Evolutionary conservation across 257 asterid species (phyloP), one percentile per base, ranked within the genome.

Genomic region (Solanum peruvianum): DNA sequence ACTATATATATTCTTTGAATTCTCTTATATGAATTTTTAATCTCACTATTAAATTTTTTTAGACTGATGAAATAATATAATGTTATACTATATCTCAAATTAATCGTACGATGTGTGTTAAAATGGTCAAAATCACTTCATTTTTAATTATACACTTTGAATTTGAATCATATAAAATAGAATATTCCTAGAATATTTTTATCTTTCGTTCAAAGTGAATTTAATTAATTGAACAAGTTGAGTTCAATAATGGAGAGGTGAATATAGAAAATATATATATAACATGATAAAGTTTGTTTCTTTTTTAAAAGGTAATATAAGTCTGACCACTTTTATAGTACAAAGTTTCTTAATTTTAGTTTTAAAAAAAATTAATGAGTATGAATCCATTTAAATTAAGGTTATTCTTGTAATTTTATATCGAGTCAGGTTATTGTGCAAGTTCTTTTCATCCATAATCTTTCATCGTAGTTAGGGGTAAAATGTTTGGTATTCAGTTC

Each of bases 21-120:
- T 37, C 7, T 37, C 39, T 37, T 37, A 37, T 37, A 5, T 37
- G 7, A 6, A 37, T 37, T 37, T 37, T 37, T 37, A 37, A 37
- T 37, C 7, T 37, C 39, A 37, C 39, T 5, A 37, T 37, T 37
- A 37, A 37, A 37, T 5, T 6, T 37, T 37, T 37, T 6, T 37
- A 37, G 39, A 37, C 7, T 37, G 7, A 37, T 37, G 1, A 37
- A 37, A 5, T 37, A 1, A 37, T 37, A 37, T 37, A 37, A 37
- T 37, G 39, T 37, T 6, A 37, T 37, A 37, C 1, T 37, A 37
- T 37, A 37, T 37, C 1, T 37, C 7, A 37, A 37, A 37, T 37
- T 6, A 37, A 6, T 37, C 1, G 0, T 37, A 37, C 1, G 1
- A 37, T 1, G 0, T 37, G 6, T 35, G 39, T 4, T n/a, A 4